A percentile compares a stretch with the other conserved stretches of the same genome.
Conservation (phyloP, 2,329 filamentous ascomycete genomes). For the Aureobasidium sp. region DNA sequence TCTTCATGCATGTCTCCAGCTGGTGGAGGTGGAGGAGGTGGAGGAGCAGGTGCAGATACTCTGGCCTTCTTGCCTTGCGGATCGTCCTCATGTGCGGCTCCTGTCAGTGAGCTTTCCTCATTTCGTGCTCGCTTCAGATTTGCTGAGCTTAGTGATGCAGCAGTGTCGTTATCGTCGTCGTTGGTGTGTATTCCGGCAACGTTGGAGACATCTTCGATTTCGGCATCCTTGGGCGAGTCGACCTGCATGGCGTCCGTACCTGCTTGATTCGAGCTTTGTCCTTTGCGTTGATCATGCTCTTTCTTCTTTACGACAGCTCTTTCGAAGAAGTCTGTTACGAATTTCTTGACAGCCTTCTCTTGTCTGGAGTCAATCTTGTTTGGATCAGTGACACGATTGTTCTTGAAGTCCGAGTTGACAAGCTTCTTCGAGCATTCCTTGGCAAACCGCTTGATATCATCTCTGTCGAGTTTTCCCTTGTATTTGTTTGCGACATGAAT, state of each 20-base stretch:
- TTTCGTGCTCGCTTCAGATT: slow-evolving; percentile 21
- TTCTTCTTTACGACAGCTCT: slow-evolving; percentile 72
- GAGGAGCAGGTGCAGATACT: slow-evolving; percentile 22
- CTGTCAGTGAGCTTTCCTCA: slow-evolving; percentile 21
- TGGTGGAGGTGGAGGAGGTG: slow-evolving; percentile 34
- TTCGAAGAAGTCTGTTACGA: slow-evolving; percentile 78
- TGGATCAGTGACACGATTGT: slow-evolving; percentile 75
- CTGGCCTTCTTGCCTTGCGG: slow-evolving; percentile 23
- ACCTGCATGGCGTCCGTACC: slow-evolving; percentile 20
- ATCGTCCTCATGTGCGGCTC: slow-evolving; percentile 26
- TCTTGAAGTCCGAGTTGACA: slow-evolving; percentile 85
- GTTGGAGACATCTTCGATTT: slow-evolving; percentile 18
- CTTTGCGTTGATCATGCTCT: slow-evolving; percentile 58
- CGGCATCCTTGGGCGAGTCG: slow-evolving; percentile 21
- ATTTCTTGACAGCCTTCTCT: slow-evolving; percentile 71
- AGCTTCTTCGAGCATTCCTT: slow-evolving; percentile 71
- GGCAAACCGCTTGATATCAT: slow-evolving; percentile 57
- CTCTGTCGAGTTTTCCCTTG: slow-evolving; percentile 75
- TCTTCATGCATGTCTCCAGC: slow-evolving; percentile 11
- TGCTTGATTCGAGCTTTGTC: slow-evolving; percentile 38
- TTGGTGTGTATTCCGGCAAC: slow-evolving; percentile 17
- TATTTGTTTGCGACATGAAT: slow-evolving; percentile 83
- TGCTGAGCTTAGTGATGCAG: slow-evolving; percentile 13
- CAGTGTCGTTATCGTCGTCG: slow-evolving; percentile 11
- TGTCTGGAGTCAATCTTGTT: slow-evolving; percentile 62